Percentiles rank a stretch among this genome's conserved stretches.
phyloP scores from a whole-genome alignment of 148 eudicot genomes.

The Silene uniflora region DNA sequence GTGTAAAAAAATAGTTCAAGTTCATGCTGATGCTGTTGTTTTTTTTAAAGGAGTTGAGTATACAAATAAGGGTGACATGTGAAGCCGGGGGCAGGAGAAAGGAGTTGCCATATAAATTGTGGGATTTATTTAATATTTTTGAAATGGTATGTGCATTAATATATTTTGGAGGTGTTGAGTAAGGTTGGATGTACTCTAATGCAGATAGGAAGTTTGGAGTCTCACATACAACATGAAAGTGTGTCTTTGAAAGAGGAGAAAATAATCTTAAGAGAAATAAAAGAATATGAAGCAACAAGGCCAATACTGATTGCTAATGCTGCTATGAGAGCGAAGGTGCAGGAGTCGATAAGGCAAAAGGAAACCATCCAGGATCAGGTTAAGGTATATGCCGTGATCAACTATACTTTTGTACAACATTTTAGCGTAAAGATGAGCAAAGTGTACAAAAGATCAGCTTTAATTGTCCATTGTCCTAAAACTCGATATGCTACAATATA shows the following conservation, averaged over 20 bases:
- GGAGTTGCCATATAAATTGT: constrained; percentile 51
- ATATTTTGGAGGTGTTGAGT: too few relatives aligned
- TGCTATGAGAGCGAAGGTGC: constrained; percentile 67
- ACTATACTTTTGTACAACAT: too few relatives aligned
- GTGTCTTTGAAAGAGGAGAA: constrained; percentile 90
- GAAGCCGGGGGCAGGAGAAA: constrained; percentile 47
- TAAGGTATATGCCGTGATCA: constrained; percentile 43
- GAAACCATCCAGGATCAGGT: constrained; percentile 75
- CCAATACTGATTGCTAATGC: constrained; percentile 65
- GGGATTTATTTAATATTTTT: constrained; percentile 28
- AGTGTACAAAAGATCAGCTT: too few relatives aligned
- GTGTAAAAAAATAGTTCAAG: too few relatives aligned
- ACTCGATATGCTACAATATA: too few relatives aligned
- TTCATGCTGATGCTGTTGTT: too few relatives aligned
- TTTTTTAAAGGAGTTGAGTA: too few relatives aligned
- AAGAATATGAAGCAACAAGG: constrained; percentile 65
- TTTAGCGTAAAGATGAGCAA: too few relatives aligned
- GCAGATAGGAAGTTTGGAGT: constrained; percentile 62
- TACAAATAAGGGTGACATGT: constrained; percentile 67
- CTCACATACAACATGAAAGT: constrained; percentile 73
- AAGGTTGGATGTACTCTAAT: neutral
- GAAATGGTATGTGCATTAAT: too few relatives aligned
- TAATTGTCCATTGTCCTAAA: too few relatives aligned
- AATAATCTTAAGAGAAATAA: constrained; percentile 62
- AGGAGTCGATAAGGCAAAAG: constrained; percentile 66